A percentile compares a stretch with the other conserved stretches of the same genome.
These are phyloP conservation scores for Mycena venus DNA, from an alignment of 768 basidiomycete genomes.

Conservation along the genomic window DNA sequence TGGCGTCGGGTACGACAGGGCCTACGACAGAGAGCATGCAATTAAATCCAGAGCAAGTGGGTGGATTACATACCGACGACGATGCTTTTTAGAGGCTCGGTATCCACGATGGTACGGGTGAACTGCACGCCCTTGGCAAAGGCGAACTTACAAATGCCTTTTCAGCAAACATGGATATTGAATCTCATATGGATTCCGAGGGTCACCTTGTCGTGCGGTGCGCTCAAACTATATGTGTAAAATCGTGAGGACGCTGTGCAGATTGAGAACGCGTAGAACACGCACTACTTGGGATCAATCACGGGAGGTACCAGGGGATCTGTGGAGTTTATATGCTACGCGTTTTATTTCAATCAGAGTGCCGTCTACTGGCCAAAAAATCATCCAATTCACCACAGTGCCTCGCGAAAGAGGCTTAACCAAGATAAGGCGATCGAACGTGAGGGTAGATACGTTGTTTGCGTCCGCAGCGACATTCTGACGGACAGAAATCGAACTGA, in stretches of 20 bases:
- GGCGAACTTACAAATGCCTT: constrained; percentile 1
- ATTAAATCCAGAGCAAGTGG: too few relatives aligned
- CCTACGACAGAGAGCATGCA: neutral
- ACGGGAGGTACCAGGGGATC: constrained; percentile 15
- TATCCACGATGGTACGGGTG: constrained; percentile 22
- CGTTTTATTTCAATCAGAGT: too few relatives aligned
- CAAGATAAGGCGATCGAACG: constrained; percentile 23
- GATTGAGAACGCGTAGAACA: neutral
- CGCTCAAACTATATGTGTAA: constrained; percentile 5
- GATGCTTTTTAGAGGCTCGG: constrained; percentile 30
- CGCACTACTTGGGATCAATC: constrained; percentile 32
- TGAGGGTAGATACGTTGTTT: constrained; percentile 23
- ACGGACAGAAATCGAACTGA: neutral
- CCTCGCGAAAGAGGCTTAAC: constrained; percentile 25
- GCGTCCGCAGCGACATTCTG: constrained; percentile 23
- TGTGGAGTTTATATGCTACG: constrained; percentile 24
- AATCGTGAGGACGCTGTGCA: neutral
- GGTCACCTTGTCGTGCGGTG: constrained; percentile 25
- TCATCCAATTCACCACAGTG: constrained; percentile 6
- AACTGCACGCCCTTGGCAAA: constrained; percentile 25
- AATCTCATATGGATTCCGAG: too few relatives aligned
- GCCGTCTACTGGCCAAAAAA: neutral
- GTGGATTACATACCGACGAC: constrained; percentile 1
- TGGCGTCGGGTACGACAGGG: constrained; percentile 14
- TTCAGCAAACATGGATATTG: neutral